Evolutionary conservation across 2,329 filamentous ascomycete species (phyloP), one percentile per base, ranked within the genome.

Genomic region (Aureobasidium sp.): DNA sequence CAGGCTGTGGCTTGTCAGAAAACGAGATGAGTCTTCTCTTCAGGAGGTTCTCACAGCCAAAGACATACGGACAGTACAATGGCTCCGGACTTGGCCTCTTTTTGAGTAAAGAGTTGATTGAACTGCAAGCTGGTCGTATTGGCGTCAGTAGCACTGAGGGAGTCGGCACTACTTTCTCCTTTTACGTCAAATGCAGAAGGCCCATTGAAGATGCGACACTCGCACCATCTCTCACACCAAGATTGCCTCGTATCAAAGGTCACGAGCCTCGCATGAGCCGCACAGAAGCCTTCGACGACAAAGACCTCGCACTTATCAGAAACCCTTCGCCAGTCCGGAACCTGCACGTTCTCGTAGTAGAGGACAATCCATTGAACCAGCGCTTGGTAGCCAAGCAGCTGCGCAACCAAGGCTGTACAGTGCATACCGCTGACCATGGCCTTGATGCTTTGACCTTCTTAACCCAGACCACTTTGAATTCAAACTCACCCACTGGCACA

Each of bases 1-100:
- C 66, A 1, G 66, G 66, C 9, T 73, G 76, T 7, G 80, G 80
- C 1, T 69, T 83, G 31, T 74, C 71, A 1, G 68, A 74, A 2
- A 72, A 76, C 2, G 78, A 82, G 54, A 77, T 74, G 25, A 66
- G 73, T 0, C 69, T 84, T 38, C 81, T 94, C 0, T 93, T 93
- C 74, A 84, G 91, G 68, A 85, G 90, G 23, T 93, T 93, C 73
- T 86, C 88, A 13, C 91, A 93, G 76, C 87, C 89, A 6, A 87
- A 85, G 65, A 92, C 90, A 0, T 90, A 92, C 68, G 85, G 90
- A 31, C 86, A 90, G 67, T 92, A 93, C 69, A 91, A 91, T 20
- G 91, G 91, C 0, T 90, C 87, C 0, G 91, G 91, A 0, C 81
- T 93, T 1, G 91, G 91, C 0, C 80, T 93, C 0, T 93, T 91